These are phyloP conservation scores for Penicillium griseofulvum DNA, from an alignment of 2,329 filamentous ascomycete genomes.

Conservation along the genomic window DNA sequence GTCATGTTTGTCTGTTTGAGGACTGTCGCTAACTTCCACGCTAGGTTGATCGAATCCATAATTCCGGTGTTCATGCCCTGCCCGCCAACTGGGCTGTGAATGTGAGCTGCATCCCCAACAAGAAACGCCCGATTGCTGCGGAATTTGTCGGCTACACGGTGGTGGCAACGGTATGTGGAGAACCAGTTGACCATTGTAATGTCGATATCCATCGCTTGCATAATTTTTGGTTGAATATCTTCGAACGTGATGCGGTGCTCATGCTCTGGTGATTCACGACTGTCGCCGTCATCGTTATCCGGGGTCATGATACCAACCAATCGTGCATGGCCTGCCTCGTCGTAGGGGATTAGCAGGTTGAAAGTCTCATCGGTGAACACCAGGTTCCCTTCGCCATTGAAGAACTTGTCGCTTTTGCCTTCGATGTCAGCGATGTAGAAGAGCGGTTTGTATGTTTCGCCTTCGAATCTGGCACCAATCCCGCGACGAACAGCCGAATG, in stretches of 20 bases:
- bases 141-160: constrained; percentile 44
- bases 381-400: constrained; percentile 33
- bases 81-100: constrained; percentile 55
- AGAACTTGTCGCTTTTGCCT: constrained; percentile 21
- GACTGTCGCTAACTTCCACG: constrained; percentile 54
- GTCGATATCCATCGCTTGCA: constrained; percentile 21
- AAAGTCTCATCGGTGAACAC: constrained; percentile 37
- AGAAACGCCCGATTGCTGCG: constrained; percentile 52
- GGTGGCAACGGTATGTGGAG: constrained; percentile 48
- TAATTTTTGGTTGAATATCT: constrained; percentile 27
- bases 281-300: background rate
- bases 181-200: constrained; percentile 40
- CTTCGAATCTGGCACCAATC: constrained; percentile 42
- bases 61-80: constrained; percentile 60
- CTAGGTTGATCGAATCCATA: constrained; percentile 54
- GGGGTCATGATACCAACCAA: constrained; percentile 25
- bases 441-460: constrained; percentile 43
- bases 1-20: constrained; percentile 29
- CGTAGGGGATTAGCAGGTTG: constrained; percentile 35
- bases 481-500: constrained; percentile 49
- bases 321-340: constrained; percentile 21
- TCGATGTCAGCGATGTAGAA: constrained; percentile 49
- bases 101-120: constrained; percentile 58
- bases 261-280: constrained; percentile 16
- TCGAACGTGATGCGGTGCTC: constrained; percentile 30